A percentile compares a stretch with the other conserved stretches of the same genome.
phyloP scores from a whole-genome alignment of 352 stramenopile genomes.

The Globisporangium paddicum region DNA sequence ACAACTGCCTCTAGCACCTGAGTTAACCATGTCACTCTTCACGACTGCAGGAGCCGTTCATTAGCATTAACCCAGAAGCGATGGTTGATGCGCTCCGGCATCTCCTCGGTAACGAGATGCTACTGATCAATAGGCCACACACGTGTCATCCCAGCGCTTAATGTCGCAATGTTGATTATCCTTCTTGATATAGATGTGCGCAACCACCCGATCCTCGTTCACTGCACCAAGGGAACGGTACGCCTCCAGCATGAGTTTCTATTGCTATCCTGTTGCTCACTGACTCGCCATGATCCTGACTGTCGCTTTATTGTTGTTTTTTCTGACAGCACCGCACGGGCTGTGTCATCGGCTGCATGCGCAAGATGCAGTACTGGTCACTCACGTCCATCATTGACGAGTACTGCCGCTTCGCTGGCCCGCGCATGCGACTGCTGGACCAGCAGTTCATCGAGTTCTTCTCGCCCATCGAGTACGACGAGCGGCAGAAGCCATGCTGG shows the following conservation, averaged over 20 bases:
- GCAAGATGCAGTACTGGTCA: constrained; percentile 87
- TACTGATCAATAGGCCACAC: too few relatives aligned
- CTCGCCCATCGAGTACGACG: constrained; percentile 74
- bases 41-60: constrained; percentile 74
- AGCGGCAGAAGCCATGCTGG: constrained; percentile 73
- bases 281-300: not conserved
- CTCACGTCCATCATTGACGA: constrained; percentile 86
- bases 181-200: too few relatives aligned
- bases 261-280: too few relatives aligned
- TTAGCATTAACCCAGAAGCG: constrained; percentile 79
- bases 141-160: too few relatives aligned
- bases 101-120: constrained; percentile 45
- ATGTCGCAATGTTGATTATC: too few relatives aligned
- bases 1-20: not conserved
- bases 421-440: constrained; percentile 80
- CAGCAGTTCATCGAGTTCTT: constrained; percentile 92
- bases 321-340: constrained; percentile 64
- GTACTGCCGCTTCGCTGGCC: constrained; percentile 82
- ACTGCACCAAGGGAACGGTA: constrained; percentile 87
- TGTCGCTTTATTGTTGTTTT: not conserved
- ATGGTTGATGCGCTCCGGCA: constrained; percentile 77
- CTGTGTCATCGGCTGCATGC: constrained; percentile 82
- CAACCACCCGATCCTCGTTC: constrained; percentile 85
- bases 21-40: not conserved
- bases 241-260: constrained; percentile 4